Base-by-base conservation (phyloP, 2,329 filamentous ascomycete species). In the Ceratocystis huliohia region DNA sequence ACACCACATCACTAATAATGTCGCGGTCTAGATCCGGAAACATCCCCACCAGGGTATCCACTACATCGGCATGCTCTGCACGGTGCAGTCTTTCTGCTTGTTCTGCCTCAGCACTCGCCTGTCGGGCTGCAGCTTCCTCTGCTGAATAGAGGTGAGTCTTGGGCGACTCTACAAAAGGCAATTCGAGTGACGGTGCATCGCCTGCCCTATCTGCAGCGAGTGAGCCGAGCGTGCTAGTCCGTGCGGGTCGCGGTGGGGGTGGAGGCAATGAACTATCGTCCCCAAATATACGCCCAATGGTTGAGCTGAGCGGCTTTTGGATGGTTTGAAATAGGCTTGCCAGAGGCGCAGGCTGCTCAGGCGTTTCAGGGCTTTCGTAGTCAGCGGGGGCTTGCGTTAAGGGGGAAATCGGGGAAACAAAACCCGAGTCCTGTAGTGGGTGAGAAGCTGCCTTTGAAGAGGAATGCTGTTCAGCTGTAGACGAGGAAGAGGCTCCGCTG, bases 11-110 rank as follows among this genome's bases (percentile, higher is more conserved):
- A 72, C 92, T 92, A 73, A 99, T 97, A 46, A 99, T 83, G 62
- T 99, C 95, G 72, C 86, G 85, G 75, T 99, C 94, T 63, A 99
- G 79, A 73, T 95, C 91, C 0, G 94, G 94, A 74, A 99, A 99
- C 94, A 99, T 99, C 71, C 91, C 88, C 61, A 90, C 87, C 67
- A 99, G 78, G 45, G 94, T 97, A 76, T 97, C 94, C 2, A 97
- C 93, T 6, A 99, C 86, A 71, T 91, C 93, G 65, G 84, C 81
- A 75, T 97, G 92, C 79, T 99, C 94, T 66, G 88, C 87, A 45
- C 86, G 81, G 70, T 94, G 86, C 68, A 97, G 84, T 17, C 88
- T 81, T 70, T 91, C 84, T 6, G 93, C 93, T 74, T 99, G 89
- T 8, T 93, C 93, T 5, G 84, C 84, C 75, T 97, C 93, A 0